phyloP scores from a whole-genome alignment of 2,329 filamentous ascomycete genomes.

The Penicillium decumbens region DNA sequence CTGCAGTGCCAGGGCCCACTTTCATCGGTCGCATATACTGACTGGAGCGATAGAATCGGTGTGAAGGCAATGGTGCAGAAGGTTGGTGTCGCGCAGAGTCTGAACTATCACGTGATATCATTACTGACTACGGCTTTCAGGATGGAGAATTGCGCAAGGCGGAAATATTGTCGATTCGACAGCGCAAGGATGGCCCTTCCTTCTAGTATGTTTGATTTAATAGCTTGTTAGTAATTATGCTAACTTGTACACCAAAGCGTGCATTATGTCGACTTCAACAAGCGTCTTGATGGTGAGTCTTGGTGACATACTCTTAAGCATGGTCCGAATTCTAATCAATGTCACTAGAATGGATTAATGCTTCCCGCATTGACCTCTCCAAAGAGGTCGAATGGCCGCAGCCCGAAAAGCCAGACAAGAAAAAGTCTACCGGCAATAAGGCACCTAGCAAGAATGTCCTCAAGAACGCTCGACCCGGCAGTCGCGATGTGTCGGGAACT shows the following conservation, averaged over 20 bases:
- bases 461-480: slow-evolving; percentile 49
- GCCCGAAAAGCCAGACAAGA: slow-evolving; percentile 83
- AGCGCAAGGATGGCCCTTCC: slow-evolving; percentile 78
- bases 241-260: slow-evolving; percentile 49
- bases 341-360: slow-evolving; percentile 77
- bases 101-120: slow-evolving; percentile 33
- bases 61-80: slow-evolving; percentile 66
- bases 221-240: not conserved
- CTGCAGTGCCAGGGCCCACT: slow-evolving; percentile 5
- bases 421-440: slow-evolving; percentile 60
- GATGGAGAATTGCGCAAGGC: slow-evolving; percentile 83
- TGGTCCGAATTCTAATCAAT: slow-evolving; percentile 31
- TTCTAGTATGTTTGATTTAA: slow-evolving; percentile 59
- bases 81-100: slow-evolving; percentile 46
- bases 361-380: slow-evolving; percentile 74
- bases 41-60: slow-evolving; percentile 52
- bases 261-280: slow-evolving; percentile 98
- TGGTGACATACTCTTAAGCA: not conserved
- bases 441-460: slow-evolving; percentile 55
- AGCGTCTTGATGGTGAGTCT: slow-evolving; percentile 58
- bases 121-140: slow-evolving; percentile 35
- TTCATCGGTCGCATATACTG: slow-evolving; percentile 37
- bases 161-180: slow-evolving; percentile 91
- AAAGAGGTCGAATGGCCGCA: slow-evolving; percentile 96
- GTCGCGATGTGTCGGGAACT: slow-evolving; percentile 55